Evolutionary conservation across 2,329 filamentous ascomycete genomes (phyloP).

Genomic region (Nemania abortiva): DNA sequence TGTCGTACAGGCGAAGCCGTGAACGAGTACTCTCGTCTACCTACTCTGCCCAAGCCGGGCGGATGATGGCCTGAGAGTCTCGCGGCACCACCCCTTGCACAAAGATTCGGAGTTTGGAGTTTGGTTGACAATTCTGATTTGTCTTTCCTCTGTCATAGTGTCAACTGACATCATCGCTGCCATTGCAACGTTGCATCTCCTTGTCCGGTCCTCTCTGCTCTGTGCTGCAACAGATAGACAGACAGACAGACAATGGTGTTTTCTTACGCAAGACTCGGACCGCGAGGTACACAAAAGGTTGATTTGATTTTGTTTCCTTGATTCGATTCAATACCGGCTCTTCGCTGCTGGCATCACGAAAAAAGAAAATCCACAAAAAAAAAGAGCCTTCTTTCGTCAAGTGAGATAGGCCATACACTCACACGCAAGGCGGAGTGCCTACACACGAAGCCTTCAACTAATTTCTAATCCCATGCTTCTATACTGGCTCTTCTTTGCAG

Average conservation of each 20-base stretch:
- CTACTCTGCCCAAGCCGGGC: neutral
- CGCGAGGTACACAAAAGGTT: neutral
- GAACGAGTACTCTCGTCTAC: neutral
- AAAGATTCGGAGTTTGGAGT: neutral
- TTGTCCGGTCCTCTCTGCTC: neutral
- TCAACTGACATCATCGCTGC: neutral
- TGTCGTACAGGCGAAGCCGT: neutral
- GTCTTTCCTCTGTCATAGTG: neutral
- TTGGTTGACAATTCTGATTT: neutral
- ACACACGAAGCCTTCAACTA: no score
- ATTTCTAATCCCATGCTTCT: no score
- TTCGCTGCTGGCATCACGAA: neutral
- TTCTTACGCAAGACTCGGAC: neutral
- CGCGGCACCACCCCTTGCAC: neutral
- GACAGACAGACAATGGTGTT: neutral
- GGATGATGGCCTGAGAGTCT: neutral
- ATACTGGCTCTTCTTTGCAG: no score
- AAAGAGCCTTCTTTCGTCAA: neutral
- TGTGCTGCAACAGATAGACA: slow-evolving; percentile 10
- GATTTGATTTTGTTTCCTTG: neutral
- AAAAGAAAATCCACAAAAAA: neutral
- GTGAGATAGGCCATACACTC: neutral
- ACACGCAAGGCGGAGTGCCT: neutral
- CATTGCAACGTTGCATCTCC: neutral
- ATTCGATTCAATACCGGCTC: neutral